These are phyloP conservation scores for Neoarthrinium moseri DNA, from an alignment of 2,329 filamentous ascomycete genomes.

Conservation along the genomic window DNA sequence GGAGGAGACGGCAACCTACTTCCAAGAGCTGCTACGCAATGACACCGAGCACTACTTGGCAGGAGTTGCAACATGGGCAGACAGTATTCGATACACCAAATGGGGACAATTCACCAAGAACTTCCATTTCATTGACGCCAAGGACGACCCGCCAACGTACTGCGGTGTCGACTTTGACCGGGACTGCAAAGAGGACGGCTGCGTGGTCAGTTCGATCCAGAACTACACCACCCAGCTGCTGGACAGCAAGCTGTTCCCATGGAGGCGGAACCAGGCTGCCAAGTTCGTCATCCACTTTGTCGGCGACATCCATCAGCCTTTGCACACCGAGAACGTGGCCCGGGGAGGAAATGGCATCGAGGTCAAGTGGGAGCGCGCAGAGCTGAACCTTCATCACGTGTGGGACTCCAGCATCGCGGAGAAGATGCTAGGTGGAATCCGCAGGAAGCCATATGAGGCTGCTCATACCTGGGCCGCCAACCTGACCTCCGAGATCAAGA, in stretches of 20 bases:
- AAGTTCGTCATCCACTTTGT: conserved; percentile 70
- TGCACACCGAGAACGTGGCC: conserved; percentile 63
- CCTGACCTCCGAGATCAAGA: conserved; percentile 52
- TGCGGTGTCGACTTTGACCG: conserved; percentile 61
- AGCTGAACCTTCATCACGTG: conserved; percentile 68
- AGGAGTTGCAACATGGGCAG: conserved; percentile 65
- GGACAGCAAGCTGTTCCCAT: conserved; percentile 41
- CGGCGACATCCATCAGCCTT: conserved; percentile 68
- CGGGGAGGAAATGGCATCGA: conserved; percentile 68
- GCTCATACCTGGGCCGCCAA: conserved; percentile 57
- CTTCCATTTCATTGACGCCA: conserved; percentile 70
- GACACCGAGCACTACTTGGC: conserved; percentile 58
- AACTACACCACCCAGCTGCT: conserved; percentile 60
- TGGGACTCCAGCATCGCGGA: conserved; percentile 73
- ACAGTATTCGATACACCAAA: conserved; percentile 63
- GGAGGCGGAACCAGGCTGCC: conserved; percentile 55
- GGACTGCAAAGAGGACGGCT: conserved; percentile 63
- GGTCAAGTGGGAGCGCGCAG: conserved; percentile 57
- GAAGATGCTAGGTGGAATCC: conserved; percentile 57
- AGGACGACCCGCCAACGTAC: conserved; percentile 57
- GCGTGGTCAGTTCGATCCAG: conserved; percentile 59
- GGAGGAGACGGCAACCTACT: conserved; percentile 52
- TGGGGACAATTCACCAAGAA: conserved; percentile 60
- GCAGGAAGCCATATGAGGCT: conserved; percentile 46
- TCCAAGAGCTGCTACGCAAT: conserved; percentile 57